Evolutionary conservation across 495 filamentous ascomycete genomes (phyloP).

Genomic region (Xylaria curta): DNA sequence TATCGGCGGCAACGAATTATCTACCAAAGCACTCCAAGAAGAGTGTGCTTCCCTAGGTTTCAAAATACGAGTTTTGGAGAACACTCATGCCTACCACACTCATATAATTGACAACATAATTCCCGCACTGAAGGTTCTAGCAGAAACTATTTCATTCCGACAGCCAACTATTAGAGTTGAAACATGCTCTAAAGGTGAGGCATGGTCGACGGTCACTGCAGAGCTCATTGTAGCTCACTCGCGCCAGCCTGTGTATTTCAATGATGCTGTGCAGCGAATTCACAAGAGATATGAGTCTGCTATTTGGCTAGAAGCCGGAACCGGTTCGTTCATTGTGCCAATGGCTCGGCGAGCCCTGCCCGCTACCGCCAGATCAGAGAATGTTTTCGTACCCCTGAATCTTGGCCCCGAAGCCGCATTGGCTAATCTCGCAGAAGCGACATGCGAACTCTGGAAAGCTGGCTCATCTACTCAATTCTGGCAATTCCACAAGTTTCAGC

Average conservation of each 20-base stretch:
- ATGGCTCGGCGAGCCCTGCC: constrained; percentile 32
- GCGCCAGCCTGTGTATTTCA: constrained; percentile 45
- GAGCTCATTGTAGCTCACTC: constrained; percentile 39
- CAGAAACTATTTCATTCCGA: constrained; percentile 33
- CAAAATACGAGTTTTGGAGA: constrained; percentile 38
- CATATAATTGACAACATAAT: constrained; percentile 44
- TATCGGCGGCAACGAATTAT: constrained; percentile 31
- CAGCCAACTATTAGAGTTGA: constrained; percentile 44
- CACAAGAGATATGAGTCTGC: constrained; percentile 35
- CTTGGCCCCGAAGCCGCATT: constrained; percentile 4
- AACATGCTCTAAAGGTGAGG: constrained; percentile 30
- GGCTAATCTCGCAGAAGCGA: constrained; percentile 32
- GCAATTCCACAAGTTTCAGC: constrained; percentile 30
- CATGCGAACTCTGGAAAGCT: constrained; percentile 36
- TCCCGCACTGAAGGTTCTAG: constrained; percentile 35
- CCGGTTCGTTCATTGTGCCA: constrained; percentile 40
- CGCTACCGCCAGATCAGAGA: background rate
- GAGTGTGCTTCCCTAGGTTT: constrained; percentile 25
- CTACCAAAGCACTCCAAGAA: constrained; percentile 33
- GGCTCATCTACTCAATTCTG: constrained; percentile 31
- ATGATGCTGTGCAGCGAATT: constrained; percentile 39
- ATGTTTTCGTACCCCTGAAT: background rate
- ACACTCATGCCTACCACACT: constrained; percentile 55
- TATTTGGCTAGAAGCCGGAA: constrained; percentile 48
- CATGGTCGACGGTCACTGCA: constrained; percentile 19